These are phyloP conservation scores for Kwoniella sp. DNA, from an alignment of 768 basidiomycete genomes.

Conservation along the genomic window DNA sequence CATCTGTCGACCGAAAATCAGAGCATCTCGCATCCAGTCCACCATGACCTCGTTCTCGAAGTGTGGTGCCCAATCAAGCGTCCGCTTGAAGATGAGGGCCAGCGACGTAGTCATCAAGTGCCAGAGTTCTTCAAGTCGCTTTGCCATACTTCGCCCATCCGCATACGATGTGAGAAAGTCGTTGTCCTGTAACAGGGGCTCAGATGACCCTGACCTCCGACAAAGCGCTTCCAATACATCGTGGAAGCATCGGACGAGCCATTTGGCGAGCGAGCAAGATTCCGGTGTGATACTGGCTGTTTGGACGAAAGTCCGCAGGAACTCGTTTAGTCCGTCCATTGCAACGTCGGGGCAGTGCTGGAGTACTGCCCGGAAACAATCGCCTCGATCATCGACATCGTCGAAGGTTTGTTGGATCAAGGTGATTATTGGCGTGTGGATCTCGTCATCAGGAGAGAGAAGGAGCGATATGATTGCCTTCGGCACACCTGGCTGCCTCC, in stretches of 20 bases:
- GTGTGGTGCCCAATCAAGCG: slow-evolving; percentile 76
- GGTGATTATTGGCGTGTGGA: slow-evolving; percentile 74
- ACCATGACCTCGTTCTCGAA: slow-evolving; percentile 84
- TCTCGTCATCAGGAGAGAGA: slow-evolving; percentile 75
- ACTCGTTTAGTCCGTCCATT: slow-evolving; percentile 70
- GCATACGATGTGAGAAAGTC: slow-evolving; percentile 46
- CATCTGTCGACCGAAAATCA: slow-evolving; percentile 88
- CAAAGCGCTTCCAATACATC: slow-evolving; percentile 90
- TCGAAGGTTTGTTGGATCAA: slow-evolving; percentile 85
- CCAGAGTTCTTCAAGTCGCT: slow-evolving; percentile 75
- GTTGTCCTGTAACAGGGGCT: slow-evolving; percentile 64
- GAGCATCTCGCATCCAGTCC: slow-evolving; percentile 96
- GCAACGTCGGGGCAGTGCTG: slow-evolving; percentile 67
- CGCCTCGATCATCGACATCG: slow-evolving; percentile 75
- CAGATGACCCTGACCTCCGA: slow-evolving; percentile 59
- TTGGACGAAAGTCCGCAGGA: slow-evolving; percentile 67
- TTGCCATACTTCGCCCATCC: slow-evolving; percentile 57
- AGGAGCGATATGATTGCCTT: slow-evolving; percentile 68
- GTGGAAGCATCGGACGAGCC: slow-evolving; percentile 86
- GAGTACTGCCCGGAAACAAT: slow-evolving; percentile 80
- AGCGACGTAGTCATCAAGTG: slow-evolving; percentile 75
- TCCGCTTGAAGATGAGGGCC: slow-evolving; percentile 79
- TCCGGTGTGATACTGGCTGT: slow-evolving; percentile 72
- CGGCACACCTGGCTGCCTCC: slow-evolving; percentile 64
- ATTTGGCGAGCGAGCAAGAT: slow-evolving; percentile 83